Base-by-base conservation (phyloP, 1,139 yeast genomes). In the Nakaseomyces sp. region DNA sequence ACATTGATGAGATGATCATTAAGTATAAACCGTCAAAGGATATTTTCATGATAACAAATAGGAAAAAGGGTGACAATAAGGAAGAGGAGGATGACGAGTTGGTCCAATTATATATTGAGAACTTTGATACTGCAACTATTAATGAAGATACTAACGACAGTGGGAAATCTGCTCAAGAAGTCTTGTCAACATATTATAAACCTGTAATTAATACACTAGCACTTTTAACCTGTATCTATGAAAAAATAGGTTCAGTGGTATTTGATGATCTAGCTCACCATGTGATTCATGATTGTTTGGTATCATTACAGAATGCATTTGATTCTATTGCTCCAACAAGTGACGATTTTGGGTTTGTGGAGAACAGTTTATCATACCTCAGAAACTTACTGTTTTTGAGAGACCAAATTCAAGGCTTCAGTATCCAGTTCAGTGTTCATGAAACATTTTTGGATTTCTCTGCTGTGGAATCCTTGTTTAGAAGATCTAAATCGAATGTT, bases 251-350 rank as follows among this genome's bases (percentile, higher is more conserved):
- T 51, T 77, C 83, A 1, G 69, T 76, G 8, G 85, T 88, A 1
- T 89, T 89, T 65, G 95, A 88, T 57, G 95, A 87, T 57, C 65
- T 89, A 50, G 95, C 96, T 0, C 95, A 88, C 60, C 78, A 83
- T 45, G 79, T 87, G 46, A 86, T 89, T 5, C 95, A 86, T 57
- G 76, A 83, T 40, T 82, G 94, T 54, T 73, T 89, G 32, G 61
- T 67, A 43, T 83, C 78, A 25, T 71, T 73, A 60, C 74, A 67
- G 60, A 69, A 57, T 54, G 85, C 84, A 6, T 76, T 73, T 51
- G 67, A 60, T 1, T 48, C 66, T 49, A 65, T 72, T 48, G 50
- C 67, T 63, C 25, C 44, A 4, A 28, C 41, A 2, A 17, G 40
- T 4, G 30, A 7, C 4, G 19, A 40, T 64, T 62, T 37, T 26